Conservation (phyloP, 331 rosid genomes). For the Quercus phellos region DNA sequence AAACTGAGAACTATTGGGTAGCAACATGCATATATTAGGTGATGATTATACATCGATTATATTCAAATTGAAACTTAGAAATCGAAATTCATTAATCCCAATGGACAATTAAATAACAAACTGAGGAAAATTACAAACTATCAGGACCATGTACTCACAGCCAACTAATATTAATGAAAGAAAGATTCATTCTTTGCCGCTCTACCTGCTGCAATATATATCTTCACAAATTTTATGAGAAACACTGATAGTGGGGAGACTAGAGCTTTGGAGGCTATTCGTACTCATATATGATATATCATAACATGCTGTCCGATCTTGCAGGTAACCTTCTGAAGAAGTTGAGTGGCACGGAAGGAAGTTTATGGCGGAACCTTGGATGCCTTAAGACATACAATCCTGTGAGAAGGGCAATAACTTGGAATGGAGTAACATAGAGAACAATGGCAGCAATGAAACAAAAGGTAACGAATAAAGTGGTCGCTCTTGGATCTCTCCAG, state of each 20-base stretch:
- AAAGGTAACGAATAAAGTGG: constrained; percentile 37
- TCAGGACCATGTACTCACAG: not conserved
- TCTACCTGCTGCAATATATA: not conserved
- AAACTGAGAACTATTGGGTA: too few relatives aligned
- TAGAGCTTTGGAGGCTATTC: not conserved
- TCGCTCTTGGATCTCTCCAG: constrained; percentile 75
- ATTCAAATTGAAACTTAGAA: not conserved
- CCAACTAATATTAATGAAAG: not conserved
- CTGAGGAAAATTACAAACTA: constrained; percentile 4
- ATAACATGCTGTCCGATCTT: constrained; percentile 54
- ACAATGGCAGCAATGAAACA: constrained; percentile 43
- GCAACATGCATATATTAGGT: not conserved
- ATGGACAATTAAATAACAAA: constrained; percentile 12
- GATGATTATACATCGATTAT: not conserved
- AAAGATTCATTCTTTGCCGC: not conserved
- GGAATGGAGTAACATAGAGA: constrained; percentile 39
- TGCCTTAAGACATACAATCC: constrained; percentile 42
- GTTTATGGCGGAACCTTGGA: constrained; percentile 34
- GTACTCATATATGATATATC: constrained; percentile 3
- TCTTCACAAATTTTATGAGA: not conserved
- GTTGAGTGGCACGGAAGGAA: constrained; percentile 49
- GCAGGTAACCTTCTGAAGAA: constrained; percentile 67
- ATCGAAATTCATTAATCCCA: constrained; percentile 3
- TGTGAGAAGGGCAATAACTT: constrained; percentile 25
- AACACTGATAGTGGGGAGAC: not conserved